A percentile compares a stretch with the other conserved stretches of the same genome.
Conservation (phyloP, 2,329 filamentous ascomycete genomes). For the Aspergillus hiratsukae region DNA sequence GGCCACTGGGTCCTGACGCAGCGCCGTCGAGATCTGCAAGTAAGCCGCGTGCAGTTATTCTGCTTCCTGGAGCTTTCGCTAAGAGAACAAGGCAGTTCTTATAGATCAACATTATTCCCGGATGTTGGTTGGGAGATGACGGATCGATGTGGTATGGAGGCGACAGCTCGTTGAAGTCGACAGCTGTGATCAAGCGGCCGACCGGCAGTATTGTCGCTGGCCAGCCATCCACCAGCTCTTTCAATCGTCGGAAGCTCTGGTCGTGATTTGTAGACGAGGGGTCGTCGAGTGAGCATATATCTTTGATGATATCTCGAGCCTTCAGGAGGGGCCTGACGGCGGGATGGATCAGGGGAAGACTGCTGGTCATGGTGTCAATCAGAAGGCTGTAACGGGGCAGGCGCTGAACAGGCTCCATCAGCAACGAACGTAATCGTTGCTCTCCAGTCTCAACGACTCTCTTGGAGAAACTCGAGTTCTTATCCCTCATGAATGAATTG, state of each 20-base stretch:
- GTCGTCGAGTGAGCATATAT: constrained; percentile 91
- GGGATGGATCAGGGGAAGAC: constrained; percentile 78
- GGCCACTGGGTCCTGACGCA: constrained; percentile 48
- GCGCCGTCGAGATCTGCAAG: constrained; percentile 82
- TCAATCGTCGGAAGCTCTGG: constrained; percentile 68
- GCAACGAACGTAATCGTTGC: constrained; percentile 80
- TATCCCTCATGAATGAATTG: constrained; percentile 69
- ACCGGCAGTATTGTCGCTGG: constrained; percentile 65
- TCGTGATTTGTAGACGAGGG: constrained; percentile 61
- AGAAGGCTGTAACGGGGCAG: constrained; percentile 91
- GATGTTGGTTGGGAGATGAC: constrained; percentile 42
- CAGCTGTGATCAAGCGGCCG: constrained; percentile 74
- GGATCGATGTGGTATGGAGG: constrained; percentile 61
- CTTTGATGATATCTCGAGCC: constrained; percentile 87
- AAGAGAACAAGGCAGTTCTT: constrained; percentile 75
- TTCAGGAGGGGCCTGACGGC: constrained; percentile 78
- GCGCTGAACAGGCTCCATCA: constrained; percentile 95
- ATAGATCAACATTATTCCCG: constrained; percentile 77
- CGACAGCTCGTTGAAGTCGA: constrained; percentile 72
- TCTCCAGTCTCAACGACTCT: constrained; percentile 80
- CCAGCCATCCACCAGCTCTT: constrained; percentile 74
- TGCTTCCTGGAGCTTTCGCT: constrained; percentile 61
- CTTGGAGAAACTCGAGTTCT: constrained; percentile 76
- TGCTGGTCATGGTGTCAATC: constrained; percentile 90
- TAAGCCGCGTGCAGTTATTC: constrained; percentile 68